phyloP scores from a whole-genome alignment of 1,139 yeast genomes.

The Pichia sp. region DNA sequence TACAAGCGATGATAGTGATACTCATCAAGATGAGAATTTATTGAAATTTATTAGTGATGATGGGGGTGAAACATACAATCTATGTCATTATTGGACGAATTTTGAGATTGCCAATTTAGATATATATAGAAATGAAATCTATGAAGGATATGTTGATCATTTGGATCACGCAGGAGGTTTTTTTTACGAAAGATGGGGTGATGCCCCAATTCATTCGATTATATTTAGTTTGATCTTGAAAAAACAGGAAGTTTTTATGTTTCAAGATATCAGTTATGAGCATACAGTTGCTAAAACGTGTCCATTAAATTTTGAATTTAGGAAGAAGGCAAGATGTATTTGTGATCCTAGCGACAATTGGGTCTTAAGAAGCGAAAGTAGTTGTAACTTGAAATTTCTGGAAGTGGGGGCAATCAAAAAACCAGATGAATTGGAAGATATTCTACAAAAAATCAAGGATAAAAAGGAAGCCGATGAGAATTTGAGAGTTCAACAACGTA shows the following conservation, averaged over 20 bases:
- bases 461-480: constrained; percentile 12
- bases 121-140: constrained; percentile 44
- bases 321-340: constrained; percentile 41
- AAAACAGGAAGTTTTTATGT: constrained; percentile 43
- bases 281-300: constrained; percentile 53
- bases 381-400: constrained; percentile 25
- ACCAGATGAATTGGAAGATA: constrained; percentile 22
- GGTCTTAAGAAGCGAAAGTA: constrained; percentile 27
- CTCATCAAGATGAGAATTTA: constrained; percentile 52
- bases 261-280: constrained; percentile 51
- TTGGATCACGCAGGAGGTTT: constrained; percentile 53
- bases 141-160: constrained; percentile 42
- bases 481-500: constrained; percentile 13
- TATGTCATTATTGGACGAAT: constrained; percentile 61
- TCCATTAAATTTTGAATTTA: constrained; percentile 40
- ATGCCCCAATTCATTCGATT: constrained; percentile 57
- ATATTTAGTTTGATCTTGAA: constrained; percentile 47
- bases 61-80: constrained; percentile 42
- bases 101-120: constrained; percentile 51
- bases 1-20: background rate
- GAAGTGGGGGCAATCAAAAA: constrained; percentile 18
- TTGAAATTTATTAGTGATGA: constrained; percentile 45
- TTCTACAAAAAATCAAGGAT: constrained; percentile 11
- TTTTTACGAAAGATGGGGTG: constrained; percentile 63
- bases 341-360: constrained; percentile 44